Percentiles rank a stretch among this genome's conserved stretches.
Evolutionary conservation across 495 filamentous ascomycete genomes (phyloP).

Genomic region (Entonaema liquescens): DNA sequence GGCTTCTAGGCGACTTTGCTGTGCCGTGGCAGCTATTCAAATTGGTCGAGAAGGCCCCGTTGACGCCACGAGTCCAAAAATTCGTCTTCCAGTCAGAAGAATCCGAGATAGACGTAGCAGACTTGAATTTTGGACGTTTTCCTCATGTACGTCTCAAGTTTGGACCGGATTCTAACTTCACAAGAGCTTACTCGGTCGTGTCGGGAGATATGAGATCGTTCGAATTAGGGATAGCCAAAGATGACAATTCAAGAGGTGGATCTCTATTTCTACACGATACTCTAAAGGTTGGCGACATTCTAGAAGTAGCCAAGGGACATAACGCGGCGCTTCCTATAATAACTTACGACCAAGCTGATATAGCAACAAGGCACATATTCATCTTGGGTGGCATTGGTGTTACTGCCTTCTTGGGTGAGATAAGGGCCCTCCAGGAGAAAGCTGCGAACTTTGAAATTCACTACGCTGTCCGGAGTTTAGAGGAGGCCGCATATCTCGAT

Average conservation of each 20-base stretch:
- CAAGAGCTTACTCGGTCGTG: conserved; percentile 52
- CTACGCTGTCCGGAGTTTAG: conserved; percentile 47
- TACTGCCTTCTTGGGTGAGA: conserved; percentile 50
- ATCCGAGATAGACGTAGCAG: conserved; percentile 12
- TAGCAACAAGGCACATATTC: conserved; percentile 48
- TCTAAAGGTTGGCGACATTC: conserved; percentile 51
- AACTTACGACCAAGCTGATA: conserved; percentile 3
- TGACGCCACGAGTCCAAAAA: conserved; percentile 38
- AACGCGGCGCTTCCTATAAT: conserved; percentile 24
- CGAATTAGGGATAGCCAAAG: conserved; percentile 51
- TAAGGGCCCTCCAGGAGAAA: conserved; percentile 36
- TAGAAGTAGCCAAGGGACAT: conserved; percentile 53
- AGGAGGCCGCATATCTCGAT: conserved; percentile 49
- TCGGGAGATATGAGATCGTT: conserved; percentile 46
- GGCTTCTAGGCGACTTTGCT: conserved; percentile 33
- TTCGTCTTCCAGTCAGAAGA: conserved; percentile 39
- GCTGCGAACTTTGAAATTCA: conserved; percentile 48
- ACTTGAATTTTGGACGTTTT: conserved; percentile 35
- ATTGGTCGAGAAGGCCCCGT: conserved; percentile 34
- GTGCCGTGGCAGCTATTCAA: conserved; percentile 41
- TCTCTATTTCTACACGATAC: conserved; percentile 48
- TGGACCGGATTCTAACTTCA: conserved; percentile 39
- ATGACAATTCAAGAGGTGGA: conserved; percentile 50
- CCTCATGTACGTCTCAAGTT: conserved; percentile 44
- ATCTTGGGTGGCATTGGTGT: conserved; percentile 53